phyloP scores from a whole-genome alignment of 2,329 filamentous ascomycete genomes.

The Raffaelea ambrosiae region DNA sequence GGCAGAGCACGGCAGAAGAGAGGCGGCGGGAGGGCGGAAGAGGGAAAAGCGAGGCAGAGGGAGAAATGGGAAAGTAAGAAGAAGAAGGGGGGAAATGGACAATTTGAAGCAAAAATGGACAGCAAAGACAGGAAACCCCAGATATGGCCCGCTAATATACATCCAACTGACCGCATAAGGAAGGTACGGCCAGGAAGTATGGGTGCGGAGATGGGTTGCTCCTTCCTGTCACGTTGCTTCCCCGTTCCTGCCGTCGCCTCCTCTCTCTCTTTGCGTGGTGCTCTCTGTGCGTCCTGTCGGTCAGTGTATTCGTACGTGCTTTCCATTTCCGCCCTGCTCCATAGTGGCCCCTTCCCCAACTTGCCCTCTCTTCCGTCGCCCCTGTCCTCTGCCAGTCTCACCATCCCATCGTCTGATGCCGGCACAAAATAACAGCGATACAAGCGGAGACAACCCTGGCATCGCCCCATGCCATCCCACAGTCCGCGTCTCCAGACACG shows the following conservation, averaged over 20 bases:
- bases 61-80: no score
- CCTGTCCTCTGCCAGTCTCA: not conserved
- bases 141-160: no score
- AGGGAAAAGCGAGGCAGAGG: no score
- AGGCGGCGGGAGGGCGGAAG: no score
- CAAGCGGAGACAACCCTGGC: not conserved
- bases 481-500: no score
- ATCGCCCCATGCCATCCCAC: not conserved
- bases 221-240: not conserved
- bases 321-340: no score
- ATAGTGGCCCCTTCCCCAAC: not conserved
- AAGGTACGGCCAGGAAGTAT: not conserved
- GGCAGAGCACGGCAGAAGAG: no score
- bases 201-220: not conserved
- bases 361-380: not conserved
- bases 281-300: no score
- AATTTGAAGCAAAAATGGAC: not conserved
- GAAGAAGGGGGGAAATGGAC: no score
- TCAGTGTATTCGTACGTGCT: no score
- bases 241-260: not conserved
- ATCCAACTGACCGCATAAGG: not conserved
- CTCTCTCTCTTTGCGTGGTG: not conserved
- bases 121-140: not conserved
- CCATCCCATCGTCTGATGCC: not conserved
- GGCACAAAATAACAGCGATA: not conserved